Evolutionary conservation across 2,329 filamentous ascomycete species (phyloP), one percentile per base, ranked within the genome.

Genomic region (Hawksworthiomyces lignivorus): DNA sequence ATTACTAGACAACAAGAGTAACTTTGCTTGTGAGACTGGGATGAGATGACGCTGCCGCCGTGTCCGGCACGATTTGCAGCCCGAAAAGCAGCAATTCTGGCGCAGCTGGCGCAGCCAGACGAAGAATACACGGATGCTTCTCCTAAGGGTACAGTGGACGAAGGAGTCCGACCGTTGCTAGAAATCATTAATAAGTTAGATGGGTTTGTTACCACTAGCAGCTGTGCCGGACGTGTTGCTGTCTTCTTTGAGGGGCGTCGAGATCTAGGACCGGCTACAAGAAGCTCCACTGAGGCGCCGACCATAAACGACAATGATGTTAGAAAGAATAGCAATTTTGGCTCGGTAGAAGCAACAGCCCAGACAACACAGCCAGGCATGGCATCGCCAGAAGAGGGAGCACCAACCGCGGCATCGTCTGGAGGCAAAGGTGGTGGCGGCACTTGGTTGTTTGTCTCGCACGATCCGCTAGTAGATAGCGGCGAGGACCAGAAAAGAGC

Each of bases 171-270:
- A 35, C 72, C 80, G 18, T 68, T 96, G 41, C 88, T 97, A 47
- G 71, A 73, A 38, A 78, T 84, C 51, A 82, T 97, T 58, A 97
- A 97, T 61, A 59, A 54, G 2, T 57, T 82, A 6, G 73, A 80
- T 2, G 87, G 86, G 2, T 75, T 89, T 30, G 87, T 94, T 26
- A 96, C 90, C 2, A 96, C 89, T 3, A 95, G 88, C 63, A 95
- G 88, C 61, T 97, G 90, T 59, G 85, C 87, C 3, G 90, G 90
- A 1, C 72, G 90, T 39, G 76, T 94, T 35, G 89, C 84, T 50
- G 84, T 96, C 4, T 97, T 94, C 56, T 68, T 94, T 1, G 90
- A 96, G 64, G 89, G 89, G 1, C 67, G 66, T 33, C 83, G 77
- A 12, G 50, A 39, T n/a, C 47, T 43, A 11, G 52, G 49, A 7